Percentiles rank a stretch among this genome's conserved stretches.
Conservation (phyloP, 352 stramenopile species). For the Saprolegnia parasitica region DNA sequence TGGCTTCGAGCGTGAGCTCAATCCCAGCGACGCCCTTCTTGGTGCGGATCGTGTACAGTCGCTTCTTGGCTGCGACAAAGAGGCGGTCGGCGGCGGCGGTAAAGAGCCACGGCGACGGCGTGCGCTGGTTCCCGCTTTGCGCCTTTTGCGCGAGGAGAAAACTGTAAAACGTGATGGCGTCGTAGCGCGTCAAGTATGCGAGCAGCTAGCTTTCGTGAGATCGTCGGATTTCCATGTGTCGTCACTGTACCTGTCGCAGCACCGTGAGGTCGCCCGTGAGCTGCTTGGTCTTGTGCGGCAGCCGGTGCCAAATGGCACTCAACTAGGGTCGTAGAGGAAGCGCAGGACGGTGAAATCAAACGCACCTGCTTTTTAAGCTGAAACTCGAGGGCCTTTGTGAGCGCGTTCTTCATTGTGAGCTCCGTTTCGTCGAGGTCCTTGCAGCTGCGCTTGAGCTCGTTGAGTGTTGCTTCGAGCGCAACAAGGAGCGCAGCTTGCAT, state of each 20-base stretch:
- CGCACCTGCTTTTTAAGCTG: slow-evolving; percentile 35
- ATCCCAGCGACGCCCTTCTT: slow-evolving; percentile 37
- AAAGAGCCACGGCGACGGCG: slow-evolving; percentile 92
- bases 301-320: slow-evolving; percentile 95
- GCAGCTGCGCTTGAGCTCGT: slow-evolving; percentile 88
- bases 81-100: slow-evolving; percentile 91
- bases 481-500: slow-evolving; percentile 94
- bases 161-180: slow-evolving; percentile 95
- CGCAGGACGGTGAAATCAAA: slow-evolving; percentile 39
- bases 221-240: too few relatives aligned
- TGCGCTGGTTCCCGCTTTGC: slow-evolving; percentile 70
- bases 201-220: slow-evolving; percentile 49
- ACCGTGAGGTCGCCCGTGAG: slow-evolving; percentile 79
- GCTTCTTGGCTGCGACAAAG: slow-evolving; percentile 89
- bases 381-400: slow-evolving; percentile 84
- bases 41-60: slow-evolving; percentile 84
- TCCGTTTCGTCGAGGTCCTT: slow-evolving; percentile 77
- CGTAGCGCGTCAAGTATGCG: slow-evolving; percentile 92
- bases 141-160: slow-evolving; percentile 90
- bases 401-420: slow-evolving; percentile 91
- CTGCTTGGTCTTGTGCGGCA: slow-evolving; percentile 91
- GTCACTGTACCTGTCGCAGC: slow-evolving; percentile 55
- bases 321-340: slow-evolving; percentile 78
- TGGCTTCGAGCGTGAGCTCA: slow-evolving; percentile 76
- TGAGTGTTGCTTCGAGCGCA: slow-evolving; percentile 90